A percentile compares a stretch with the other conserved stretches of the same genome.
Evolutionary conservation across 345 rosid genomes (phyloP).

Genomic region (Erucastrum elatum): DNA sequence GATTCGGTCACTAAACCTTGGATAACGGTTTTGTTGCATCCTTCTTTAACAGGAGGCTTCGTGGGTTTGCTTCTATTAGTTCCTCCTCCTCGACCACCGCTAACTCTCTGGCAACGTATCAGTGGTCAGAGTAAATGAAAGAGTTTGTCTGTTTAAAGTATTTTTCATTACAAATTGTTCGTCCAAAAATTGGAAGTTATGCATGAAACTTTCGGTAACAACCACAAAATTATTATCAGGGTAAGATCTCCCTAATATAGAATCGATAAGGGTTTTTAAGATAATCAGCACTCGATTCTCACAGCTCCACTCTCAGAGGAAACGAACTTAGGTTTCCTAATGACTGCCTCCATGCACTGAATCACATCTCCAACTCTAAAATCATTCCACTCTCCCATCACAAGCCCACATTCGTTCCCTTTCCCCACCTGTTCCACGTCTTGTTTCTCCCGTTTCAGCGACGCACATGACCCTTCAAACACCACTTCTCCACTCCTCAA

Average conservation of each 20-base stretch:
- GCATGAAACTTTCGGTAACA: neutral
- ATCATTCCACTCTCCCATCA: slow-evolving; percentile 65
- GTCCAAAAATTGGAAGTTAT: neutral
- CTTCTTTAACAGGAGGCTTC: slow-evolving; percentile 39
- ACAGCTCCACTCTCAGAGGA: slow-evolving; percentile 88
- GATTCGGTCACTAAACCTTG: slow-evolving; percentile 50
- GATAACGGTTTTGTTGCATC: slow-evolving; percentile 43
- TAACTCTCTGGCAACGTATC: slow-evolving; percentile 42
- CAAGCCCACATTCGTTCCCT: slow-evolving; percentile 89
- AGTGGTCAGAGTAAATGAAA: neutral
- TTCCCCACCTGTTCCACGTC: slow-evolving; percentile 81
- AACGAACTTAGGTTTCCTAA: slow-evolving; percentile 83
- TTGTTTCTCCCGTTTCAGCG: slow-evolving; percentile 86
- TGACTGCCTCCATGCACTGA: slow-evolving; percentile 79
- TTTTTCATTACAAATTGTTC: neutral
- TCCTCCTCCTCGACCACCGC: slow-evolving; percentile 39
- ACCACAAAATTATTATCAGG: neutral
- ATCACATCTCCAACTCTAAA: slow-evolving; percentile 79
- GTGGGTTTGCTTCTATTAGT: slow-evolving; percentile 37
- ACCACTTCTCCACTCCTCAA: slow-evolving; percentile 84
- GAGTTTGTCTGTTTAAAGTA: neutral
- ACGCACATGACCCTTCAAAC: slow-evolving; percentile 74
- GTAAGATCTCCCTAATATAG: neutral
- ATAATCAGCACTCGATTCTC: slow-evolving; percentile 65
- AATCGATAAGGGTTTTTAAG: neutral